Base-by-base conservation (phyloP, 495 filamentous ascomycete species). In the Cercophora newfieldiana region DNA sequence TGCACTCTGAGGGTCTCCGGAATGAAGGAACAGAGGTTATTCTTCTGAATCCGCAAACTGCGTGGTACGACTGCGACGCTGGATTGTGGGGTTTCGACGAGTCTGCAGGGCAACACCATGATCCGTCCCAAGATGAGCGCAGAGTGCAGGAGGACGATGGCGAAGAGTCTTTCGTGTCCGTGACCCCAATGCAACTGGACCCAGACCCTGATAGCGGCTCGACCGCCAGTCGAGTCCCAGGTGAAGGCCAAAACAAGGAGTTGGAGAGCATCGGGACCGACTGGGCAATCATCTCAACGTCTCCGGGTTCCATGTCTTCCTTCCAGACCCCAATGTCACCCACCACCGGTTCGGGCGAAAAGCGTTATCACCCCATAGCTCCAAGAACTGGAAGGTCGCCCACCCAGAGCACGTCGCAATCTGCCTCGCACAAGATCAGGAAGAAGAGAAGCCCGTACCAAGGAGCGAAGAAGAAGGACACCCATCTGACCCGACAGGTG, bases 381-480 rank as follows among this genome's bases (percentile, higher is more conserved):
- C 71, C 73, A 0, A 68, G 63, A 59, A 29, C 30, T 7, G 28
- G 56, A 2, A 71, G 59, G 16, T n/a, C 22, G 6, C 28, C 48
- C 29, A 53, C 69, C 0, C 69, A 69, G 29, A 61, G 62, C n/a
- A 16, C 59, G 3, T 65, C 66, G 2, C 68, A 71, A 12, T 24
- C 55, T 7, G 67, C 68, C 0, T 65, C 66, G 1, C 22, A 49
- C 28, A 63, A 63, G 12, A 44, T 70, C 50, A 65, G 70, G 50
- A 76, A 78, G 62, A 74, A 71, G 66, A 63, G 75, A 37, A 71
- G 74, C 47, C 68, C 65, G 2, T 76, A 77, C 51, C 65, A 68
- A 22, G 70, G 68, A 3, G 51, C 60, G 14, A 76, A 72, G 61
- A 71, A 68, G 55, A 61, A 57, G 14, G 76, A 75, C 25, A 78